Conservation (phyloP, 1,284 basidiomycete genomes). For the Moesziomyces globuligerus region DNA sequence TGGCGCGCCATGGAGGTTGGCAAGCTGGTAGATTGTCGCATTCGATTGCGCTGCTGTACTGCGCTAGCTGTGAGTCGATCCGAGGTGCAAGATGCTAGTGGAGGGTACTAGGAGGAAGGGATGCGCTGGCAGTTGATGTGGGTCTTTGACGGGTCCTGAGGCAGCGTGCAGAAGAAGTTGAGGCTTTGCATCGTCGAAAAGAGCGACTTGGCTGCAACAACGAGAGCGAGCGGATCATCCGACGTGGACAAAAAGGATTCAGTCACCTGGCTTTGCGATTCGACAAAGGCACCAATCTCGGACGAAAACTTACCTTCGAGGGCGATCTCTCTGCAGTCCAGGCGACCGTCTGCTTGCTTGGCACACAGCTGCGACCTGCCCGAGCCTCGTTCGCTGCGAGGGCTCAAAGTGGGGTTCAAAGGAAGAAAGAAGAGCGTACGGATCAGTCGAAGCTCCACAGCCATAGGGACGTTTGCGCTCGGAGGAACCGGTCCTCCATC, state of each 20-base stretch:
- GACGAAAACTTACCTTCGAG: slow-evolving; percentile 51
- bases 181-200: slow-evolving; percentile 56
- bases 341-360: slow-evolving; percentile 31
- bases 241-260: not conserved
- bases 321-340: slow-evolving; percentile 46
- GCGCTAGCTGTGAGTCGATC: not conserved
- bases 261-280: too few species aligned
- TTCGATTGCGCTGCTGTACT: not conserved
- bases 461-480: too few species aligned
- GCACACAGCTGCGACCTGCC: slow-evolving; percentile 44
- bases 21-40: not conserved
- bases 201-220: slow-evolving; percentile 40
- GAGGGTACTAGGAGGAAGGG: slow-evolving; percentile 18
- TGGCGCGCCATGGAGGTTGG: not conserved
- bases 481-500: slow-evolving; percentile 2
- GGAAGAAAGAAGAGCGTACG: too few species aligned
- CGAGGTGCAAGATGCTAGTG: not conserved
- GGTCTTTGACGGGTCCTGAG: slow-evolving; percentile 50
- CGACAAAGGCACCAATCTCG: too few species aligned
- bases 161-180: slow-evolving; percentile 54
- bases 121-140: slow-evolving; percentile 56
- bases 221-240: not conserved
- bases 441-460: too few species aligned
- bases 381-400: slow-evolving; percentile 39
- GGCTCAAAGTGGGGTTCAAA: too few species aligned